Conservation (phyloP, 768 basidiomycete species). For the Daedalea quercina region DNA sequence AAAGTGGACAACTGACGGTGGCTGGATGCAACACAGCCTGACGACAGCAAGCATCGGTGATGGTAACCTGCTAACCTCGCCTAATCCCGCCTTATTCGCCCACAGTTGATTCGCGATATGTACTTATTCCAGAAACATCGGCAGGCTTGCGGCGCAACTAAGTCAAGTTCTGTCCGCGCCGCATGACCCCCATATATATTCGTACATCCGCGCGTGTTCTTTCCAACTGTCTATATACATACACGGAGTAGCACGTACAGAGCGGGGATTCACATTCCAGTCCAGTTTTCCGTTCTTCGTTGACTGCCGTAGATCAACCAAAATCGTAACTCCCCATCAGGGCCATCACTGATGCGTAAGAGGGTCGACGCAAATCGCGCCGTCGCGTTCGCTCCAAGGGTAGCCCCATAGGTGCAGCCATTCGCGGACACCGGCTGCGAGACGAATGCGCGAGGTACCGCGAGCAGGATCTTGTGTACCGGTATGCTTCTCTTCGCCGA, state of each 20-base stretch:
- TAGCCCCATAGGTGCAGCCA: slow-evolving; percentile 94
- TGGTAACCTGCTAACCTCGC: too few species aligned
- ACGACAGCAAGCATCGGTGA: not conserved
- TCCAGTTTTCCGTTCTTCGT: not conserved
- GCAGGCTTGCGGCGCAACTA: not conserved
- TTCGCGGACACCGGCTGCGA: slow-evolving; percentile 83
- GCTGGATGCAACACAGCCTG: not conserved
- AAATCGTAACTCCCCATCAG: slow-evolving; percentile 9
- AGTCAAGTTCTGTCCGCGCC: not conserved
- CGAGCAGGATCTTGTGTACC: slow-evolving; percentile 81
- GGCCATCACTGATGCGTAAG: slow-evolving; percentile 50
- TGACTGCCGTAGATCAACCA: not conserved
- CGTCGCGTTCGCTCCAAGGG: slow-evolving; percentile 91
- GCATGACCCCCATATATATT: not conserved
- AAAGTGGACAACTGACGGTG: not conserved
- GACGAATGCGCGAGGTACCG: slow-evolving; percentile 75
- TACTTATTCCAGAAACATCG: not conserved
- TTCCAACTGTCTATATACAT: slow-evolving; percentile 3
- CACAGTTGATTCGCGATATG: too few species aligned
- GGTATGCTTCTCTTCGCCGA: slow-evolving; percentile 95
- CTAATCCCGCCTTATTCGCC: too few species aligned
- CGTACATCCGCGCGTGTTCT: slow-evolving; percentile 2
- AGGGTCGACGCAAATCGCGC: slow-evolving; percentile 83
- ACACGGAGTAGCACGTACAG: not conserved
- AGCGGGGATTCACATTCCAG: not conserved